Base-by-base conservation (phyloP, 1,284 basidiomycete genomes). In the Retiboletus flavoniger region DNA sequence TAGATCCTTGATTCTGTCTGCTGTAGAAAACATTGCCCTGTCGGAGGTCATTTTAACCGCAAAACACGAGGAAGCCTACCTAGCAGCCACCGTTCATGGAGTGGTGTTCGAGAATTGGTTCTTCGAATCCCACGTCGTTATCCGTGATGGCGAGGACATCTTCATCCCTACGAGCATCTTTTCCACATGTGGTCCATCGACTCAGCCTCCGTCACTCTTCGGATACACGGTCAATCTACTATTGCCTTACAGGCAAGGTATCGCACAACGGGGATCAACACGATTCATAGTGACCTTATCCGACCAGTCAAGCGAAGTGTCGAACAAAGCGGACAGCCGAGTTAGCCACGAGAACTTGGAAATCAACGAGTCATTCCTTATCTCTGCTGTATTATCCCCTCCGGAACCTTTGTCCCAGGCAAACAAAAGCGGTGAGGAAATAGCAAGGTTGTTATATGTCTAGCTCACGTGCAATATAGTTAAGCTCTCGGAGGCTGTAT, bases 181-280 rank as follows among this genome's bases (percentile, higher is more conserved):
- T 36, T 56, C 59, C 32, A 3, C 63, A 32, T 62, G 64, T 52
- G 58, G 57, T 28, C 26, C 58, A 36, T 55, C 50, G 32, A n/a
- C 53, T n/a, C 58, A 42, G 16, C 49, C 34, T 40, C 51, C 57
- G 3, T 55, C 59, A 28, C 45, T 52, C 26, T 79, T 79, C 49
- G 68, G 71, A 34, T 72, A 74, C 54, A 64, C 57, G 34, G 59
- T 86, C 34, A 76, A 78, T 56, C 77, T 84, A 71, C 63, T 80
- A 4, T 83, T 89, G 56, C 92, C 93, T 1, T 85, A 87, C 24
- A 71, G 80, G 19, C 90, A 93, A 73, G 93, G 93, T 16, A 72
- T 78, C 55, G 77, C 81, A 7, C 69, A 75, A 16, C 70, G 65
- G 29, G 78, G 76, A 3, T 64, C 63, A 26, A 91, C 92, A 1